Percentiles rank a stretch among this genome's conserved stretches.
These are phyloP conservation scores for Brassica hybrid DNA, from an alignment of 441 rosid genomes.

Conservation along the genomic window DNA sequence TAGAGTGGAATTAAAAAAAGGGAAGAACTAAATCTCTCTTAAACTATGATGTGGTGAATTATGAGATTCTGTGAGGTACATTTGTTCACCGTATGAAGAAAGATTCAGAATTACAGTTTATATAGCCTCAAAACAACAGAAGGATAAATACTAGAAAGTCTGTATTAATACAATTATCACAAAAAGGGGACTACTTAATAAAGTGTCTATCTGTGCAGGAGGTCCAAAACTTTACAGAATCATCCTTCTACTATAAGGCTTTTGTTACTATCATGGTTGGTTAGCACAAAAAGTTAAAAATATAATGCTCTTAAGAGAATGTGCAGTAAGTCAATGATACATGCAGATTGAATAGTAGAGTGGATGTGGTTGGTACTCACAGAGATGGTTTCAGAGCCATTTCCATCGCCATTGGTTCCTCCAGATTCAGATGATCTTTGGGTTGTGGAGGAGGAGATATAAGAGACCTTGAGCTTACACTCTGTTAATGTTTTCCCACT, in stretches of 20 bases:
- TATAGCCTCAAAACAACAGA: background rate
- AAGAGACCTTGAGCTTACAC: slow-evolving; percentile 87
- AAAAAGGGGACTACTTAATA: too few relatives aligned
- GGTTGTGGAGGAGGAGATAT: slow-evolving; percentile 57
- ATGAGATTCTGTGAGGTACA: slow-evolving; percentile 6
- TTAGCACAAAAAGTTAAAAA: background rate
- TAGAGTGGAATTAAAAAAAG: background rate
- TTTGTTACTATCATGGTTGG: background rate
- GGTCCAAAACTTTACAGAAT: background rate
- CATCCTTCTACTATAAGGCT: slow-evolving; percentile 14
- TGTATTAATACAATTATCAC: background rate
- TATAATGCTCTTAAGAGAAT: background rate
- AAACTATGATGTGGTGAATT: slow-evolving; percentile 11
- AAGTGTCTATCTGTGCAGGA: background rate
- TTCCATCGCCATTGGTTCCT: slow-evolving; percentile 51
- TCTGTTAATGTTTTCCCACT: slow-evolving; percentile 77
- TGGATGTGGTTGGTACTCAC: slow-evolving; percentile 59
- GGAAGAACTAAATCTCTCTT: slow-evolving; percentile 6
- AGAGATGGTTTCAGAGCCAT: slow-evolving; percentile 58
- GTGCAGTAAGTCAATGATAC: too few relatives aligned
- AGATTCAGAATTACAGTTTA: background rate
- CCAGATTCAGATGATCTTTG: slow-evolving; percentile 66
- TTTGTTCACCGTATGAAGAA: slow-evolving; percentile 25
- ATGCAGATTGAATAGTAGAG: slow-evolving; percentile 22
- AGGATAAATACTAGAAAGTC: background rate